Conservation (phyloP, 2,329 filamentous ascomycete species). For the Piedraia hortae region DNA sequence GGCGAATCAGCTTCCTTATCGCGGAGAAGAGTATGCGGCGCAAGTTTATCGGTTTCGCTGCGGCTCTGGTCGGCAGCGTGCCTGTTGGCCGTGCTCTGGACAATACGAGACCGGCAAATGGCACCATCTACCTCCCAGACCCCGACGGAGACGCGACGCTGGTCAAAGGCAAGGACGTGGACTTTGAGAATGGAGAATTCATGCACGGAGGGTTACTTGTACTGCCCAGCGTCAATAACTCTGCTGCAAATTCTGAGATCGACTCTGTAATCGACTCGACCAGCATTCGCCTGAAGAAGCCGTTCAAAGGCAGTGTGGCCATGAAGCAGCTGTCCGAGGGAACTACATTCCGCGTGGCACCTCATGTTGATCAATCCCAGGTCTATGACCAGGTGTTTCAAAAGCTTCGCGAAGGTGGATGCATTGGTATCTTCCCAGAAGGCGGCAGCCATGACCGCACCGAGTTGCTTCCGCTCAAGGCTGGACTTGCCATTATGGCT, state of each 20-base stretch:
- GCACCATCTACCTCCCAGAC: constrained; percentile 69
- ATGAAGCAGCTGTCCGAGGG: constrained; percentile 59
- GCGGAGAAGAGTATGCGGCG: constrained; percentile 87
- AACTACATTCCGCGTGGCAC: constrained; percentile 62
- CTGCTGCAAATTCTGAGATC: constrained; percentile 60
- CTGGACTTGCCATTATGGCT: constrained; percentile 93
- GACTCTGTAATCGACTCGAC: constrained; percentile 51
- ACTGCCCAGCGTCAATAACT: constrained; percentile 57
- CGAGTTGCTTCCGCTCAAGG: constrained; percentile 74
- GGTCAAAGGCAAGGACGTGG: constrained; percentile 50
- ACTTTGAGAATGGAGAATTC: constrained; percentile 41
- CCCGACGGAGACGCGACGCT: constrained; percentile 62
- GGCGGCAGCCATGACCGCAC: constrained; percentile 88
- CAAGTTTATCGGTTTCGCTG: constrained; percentile 65
- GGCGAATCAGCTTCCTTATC: constrained; percentile 75
- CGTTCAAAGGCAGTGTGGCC: constrained; percentile 52
- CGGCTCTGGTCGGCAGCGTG: constrained; percentile 61
- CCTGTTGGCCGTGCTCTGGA: constrained; percentile 87
- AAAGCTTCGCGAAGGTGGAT: constrained; percentile 54
- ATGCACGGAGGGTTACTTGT: constrained; percentile 64
- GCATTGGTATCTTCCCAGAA: constrained; percentile 90
- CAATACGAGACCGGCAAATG: constrained; percentile 48
- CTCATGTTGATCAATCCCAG: constrained; percentile 76
- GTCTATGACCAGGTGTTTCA: constrained; percentile 87
- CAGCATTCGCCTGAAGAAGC: constrained; percentile 63